Base-by-base conservation (phyloP, 371 early-diverging fungal genomes). In the Apophysomyces variabilis region DNA sequence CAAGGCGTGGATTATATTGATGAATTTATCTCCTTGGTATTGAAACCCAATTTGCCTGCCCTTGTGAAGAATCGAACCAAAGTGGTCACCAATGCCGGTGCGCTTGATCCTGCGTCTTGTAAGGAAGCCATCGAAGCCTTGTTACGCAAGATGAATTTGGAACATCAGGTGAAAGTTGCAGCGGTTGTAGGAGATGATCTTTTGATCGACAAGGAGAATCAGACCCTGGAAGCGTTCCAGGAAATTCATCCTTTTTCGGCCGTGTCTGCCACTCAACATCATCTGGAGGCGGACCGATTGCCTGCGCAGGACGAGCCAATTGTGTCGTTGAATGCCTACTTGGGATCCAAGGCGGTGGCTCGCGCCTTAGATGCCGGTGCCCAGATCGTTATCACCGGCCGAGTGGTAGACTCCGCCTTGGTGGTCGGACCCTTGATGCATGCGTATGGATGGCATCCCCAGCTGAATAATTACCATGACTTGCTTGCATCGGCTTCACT, bases 31-130 rank as follows among this genome's bases (percentile, higher is more conserved):
- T 79, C 79, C 0, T 75, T 85, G 63, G 89, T 88, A 8, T 66
- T 87, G 58, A 69, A 73, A 38, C 77, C 76, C 38, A 78, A 86
- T n/a, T 62, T 85, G 58, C 87, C 85, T 3, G 78, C 80, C 45
- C 70, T 90, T 57, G 74, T 82, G 35, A 83, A 83, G 66, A 82
- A 86, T 57, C 83, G 85, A 26, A 89, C 87, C 63, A 88, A 83
- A 66, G 72, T 92, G 50, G 78, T 92, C 65, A 92, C 92, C 32
- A 92, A 92, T 69, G 92, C 92, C 3, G 92, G 92, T 45, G 92
- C 87, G 5, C 74, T 92, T 45, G 89, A 90, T 61, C 92, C 92
- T 14, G 57, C 87, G n/a, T 85, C 79, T 12, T 84, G 87, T 66
- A 92, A 92, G 66, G 74, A 76, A 39, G 91, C 90, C 7, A 89